Conservation (phyloP, 805 yeast species). For the Ogataea trehaloabstinens region DNA sequence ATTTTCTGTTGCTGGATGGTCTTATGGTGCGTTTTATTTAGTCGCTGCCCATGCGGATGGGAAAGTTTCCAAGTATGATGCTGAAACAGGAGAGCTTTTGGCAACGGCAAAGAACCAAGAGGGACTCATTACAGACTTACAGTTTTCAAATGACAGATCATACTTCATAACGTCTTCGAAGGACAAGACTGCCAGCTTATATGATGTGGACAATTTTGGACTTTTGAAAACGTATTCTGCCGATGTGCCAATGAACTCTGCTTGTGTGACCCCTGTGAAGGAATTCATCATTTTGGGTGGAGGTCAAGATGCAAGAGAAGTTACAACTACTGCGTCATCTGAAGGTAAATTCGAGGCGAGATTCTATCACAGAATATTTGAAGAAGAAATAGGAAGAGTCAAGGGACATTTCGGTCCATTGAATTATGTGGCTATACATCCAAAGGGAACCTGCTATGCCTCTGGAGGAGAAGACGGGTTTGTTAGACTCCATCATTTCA, state of each 20-base stretch:
- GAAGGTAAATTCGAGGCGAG: constrained; percentile 98
- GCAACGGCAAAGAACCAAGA: constrained; percentile 67
- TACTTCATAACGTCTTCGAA: constrained; percentile 92
- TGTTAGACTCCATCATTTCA: constrained; percentile 91
- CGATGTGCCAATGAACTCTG: constrained; percentile 94
- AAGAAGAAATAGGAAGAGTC: constrained; percentile 94
- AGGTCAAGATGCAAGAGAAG: constrained; percentile 99
- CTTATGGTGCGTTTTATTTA: constrained; percentile 69
- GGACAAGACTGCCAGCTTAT: constrained; percentile 78
- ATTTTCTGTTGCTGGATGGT: constrained; percentile 84
- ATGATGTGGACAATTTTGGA: constrained; percentile 74
- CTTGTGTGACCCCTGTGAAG: constrained; percentile 89
- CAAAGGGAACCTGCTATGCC: constrained; percentile 90
- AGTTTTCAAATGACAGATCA: constrained; percentile 80
- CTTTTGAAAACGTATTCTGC: constrained; percentile 73
- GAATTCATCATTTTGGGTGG: constrained; percentile 94
- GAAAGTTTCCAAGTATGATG: constrained; percentile 73
- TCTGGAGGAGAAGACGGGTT: constrained; percentile 99
- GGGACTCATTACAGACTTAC: constrained; percentile 79
- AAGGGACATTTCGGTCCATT: constrained; percentile 99
- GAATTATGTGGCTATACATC: constrained; percentile 90
- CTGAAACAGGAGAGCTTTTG: constrained; percentile 68
- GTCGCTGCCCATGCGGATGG: constrained; percentile 92
- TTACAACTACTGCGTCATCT: constrained; percentile 89
- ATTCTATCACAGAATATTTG: constrained; percentile 90